These are phyloP conservation scores for Suillus brevipes DNA, from an alignment of 768 basidiomycete genomes.

Conservation along the genomic window DNA sequence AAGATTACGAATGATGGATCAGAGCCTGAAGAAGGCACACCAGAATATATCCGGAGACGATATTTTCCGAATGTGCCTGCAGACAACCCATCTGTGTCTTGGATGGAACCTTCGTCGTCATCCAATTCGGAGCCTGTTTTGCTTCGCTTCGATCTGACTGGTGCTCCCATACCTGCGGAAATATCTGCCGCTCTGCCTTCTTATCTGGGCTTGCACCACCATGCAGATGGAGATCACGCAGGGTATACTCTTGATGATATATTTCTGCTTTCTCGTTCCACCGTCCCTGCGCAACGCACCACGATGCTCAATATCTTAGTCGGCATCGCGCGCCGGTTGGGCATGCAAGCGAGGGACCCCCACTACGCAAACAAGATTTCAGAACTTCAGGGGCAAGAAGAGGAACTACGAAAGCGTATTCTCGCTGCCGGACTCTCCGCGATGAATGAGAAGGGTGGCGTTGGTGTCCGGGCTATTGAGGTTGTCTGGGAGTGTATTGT, in stretches of 20 bases:
- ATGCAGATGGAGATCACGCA: conserved; percentile 72
- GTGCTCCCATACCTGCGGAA: conserved; percentile 59
- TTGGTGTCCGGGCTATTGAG: conserved; percentile 68
- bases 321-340: conserved; percentile 47
- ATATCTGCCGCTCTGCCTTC: conserved; percentile 66
- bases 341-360: conserved; percentile 16
- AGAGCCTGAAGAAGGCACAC: conserved; percentile 66
- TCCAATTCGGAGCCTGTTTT: conserved; percentile 23
- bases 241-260: conserved; percentile 90
- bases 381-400: conserved; percentile 33
- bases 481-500: conserved; percentile 75
- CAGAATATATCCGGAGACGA: conserved; percentile 79
- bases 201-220: conserved; percentile 88
- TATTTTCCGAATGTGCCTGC: conserved; percentile 76
- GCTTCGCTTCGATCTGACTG: conserved; percentile 76
- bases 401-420: conserved; percentile 56
- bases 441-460: conserved; percentile 60
- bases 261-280: conserved; percentile 76
- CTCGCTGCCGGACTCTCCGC: conserved; percentile 69
- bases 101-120: conserved; percentile 53
- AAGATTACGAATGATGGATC: conserved; percentile 2
- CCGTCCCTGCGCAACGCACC: conserved; percentile 79
- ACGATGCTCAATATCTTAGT: conserved; percentile 77
- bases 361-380: neutral
- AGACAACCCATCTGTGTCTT: conserved; percentile 74